phyloP scores from a whole-genome alignment of 1,284 basidiomycete species.

The Clitocybe nebularis region DNA sequence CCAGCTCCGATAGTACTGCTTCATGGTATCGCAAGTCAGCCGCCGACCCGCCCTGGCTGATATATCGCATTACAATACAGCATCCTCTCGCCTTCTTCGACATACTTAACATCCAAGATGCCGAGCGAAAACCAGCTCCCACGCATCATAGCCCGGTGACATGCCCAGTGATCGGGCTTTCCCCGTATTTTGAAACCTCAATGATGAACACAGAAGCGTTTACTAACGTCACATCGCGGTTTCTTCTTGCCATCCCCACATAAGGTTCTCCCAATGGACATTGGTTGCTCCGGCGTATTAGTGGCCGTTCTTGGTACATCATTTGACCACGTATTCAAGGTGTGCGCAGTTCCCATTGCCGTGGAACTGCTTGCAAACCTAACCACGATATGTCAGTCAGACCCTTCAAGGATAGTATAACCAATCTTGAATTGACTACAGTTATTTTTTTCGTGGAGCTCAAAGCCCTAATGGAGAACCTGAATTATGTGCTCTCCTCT shows the following conservation, averaged over 20 bases:
- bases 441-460: neutral
- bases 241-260: neutral
- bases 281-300: neutral
- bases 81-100: neutral
- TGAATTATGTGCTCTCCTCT: neutral
- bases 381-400: neutral
- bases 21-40: no score
- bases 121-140: neutral
- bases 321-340: neutral
- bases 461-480: neutral
- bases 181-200: neutral
- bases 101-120: no score
- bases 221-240: neutral
- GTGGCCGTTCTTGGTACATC: neutral
- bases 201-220: neutral
- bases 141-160: neutral
- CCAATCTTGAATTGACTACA: neutral
- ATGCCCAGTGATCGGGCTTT: neutral
- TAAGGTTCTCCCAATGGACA: no score
- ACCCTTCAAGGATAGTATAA: neutral
- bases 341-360: neutral
- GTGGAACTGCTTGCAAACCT: neutral
- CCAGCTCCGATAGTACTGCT: neutral
- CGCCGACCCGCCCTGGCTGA: no score
- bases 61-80: no score